Evolutionary conservation across 768 basidiomycete species (phyloP).

Genomic region (Boletus subcaerulescens): DNA sequence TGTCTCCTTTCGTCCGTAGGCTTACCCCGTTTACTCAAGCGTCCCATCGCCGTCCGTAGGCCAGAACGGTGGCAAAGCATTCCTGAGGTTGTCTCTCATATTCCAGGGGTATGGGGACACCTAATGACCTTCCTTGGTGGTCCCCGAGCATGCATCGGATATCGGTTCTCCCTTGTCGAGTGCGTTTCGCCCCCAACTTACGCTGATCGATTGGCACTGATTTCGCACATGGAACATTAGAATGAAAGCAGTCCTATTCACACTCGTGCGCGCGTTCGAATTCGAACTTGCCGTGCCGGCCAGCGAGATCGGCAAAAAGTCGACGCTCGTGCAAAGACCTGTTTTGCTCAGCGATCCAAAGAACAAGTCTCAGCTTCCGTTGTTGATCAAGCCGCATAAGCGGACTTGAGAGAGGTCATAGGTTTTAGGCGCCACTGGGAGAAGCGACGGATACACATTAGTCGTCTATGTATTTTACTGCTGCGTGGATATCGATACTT

Average conservation of each 20-base stretch:
- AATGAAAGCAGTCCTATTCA: slow-evolving; percentile 7
- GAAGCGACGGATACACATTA: too few relatives aligned
- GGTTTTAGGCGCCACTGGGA: too few relatives aligned
- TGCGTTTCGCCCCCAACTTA: slow-evolving; percentile 27
- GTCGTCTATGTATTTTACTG: too few relatives aligned
- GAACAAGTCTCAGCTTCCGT: slow-evolving; percentile 3
- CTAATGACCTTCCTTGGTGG: slow-evolving; percentile 63
- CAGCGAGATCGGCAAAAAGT: neutral
- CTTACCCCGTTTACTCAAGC: neutral
- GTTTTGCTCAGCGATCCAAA: slow-evolving; percentile 4
- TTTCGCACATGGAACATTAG: neutral
- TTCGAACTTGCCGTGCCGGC: slow-evolving; percentile 7
- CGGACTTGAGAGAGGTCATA: neutral
- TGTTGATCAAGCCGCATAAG: slow-evolving; percentile 4
- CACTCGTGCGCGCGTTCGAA: slow-evolving; percentile 9
- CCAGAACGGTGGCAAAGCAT: slow-evolving; percentile 61
- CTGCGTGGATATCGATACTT: too few relatives aligned
- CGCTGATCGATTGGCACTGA: neutral
- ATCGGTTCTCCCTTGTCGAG: slow-evolving; percentile 61
- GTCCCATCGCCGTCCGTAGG: slow-evolving; percentile 29
- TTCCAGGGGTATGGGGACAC: slow-evolving; percentile 64
- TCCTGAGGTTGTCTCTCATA: slow-evolving; percentile 40
- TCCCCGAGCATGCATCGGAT: slow-evolving; percentile 65
- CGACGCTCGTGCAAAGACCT: neutral
- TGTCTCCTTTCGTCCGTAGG: slow-evolving; percentile 3